Base-by-base conservation (phyloP, 768 basidiomycete species). In the Pulveroboletus frians region DNA sequence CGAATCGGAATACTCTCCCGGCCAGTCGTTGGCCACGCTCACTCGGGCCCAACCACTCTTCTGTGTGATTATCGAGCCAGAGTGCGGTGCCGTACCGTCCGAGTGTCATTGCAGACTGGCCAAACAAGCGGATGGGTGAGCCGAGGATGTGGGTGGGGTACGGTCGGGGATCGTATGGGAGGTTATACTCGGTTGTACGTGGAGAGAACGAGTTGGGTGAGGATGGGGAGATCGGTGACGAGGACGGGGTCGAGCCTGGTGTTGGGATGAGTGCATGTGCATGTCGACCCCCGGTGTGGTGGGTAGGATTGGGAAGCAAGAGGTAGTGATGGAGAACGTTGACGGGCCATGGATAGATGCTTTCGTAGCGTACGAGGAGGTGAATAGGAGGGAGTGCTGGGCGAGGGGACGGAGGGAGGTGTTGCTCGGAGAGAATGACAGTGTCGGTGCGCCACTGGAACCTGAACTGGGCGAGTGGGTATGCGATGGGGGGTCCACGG, bases 321-420 rank as follows among this genome's bases (percentile, higher is more conserved):
- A 73, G 59, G 59, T 76, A 84, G 61, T 82, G 79, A 55, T 85
- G 81, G n/a, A 86, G 70, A 21, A 80, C 65, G 62, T 88, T 85
- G 52, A 81, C 75, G 0, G 84, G 81, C 84, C 84, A 85, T 3
- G 83, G 83, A 51, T 76, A 79, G 46, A 68, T 71, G 59, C 76
- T 80, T 11, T 74, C 76, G 56, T 79, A 86, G 14, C 85, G 81
- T 17, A 85, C 60, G 37, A 81, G 69, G 15, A 85, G 63, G 53
- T 74, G 75, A 47, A 86, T 70, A 0, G 71, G 66, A 1, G 4
- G 32, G 1, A 32, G 31, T 15, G 4, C 0, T 66, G 62, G 39
- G 57, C 15, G 1, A 21, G 9, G 3, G 6, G 38, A 35, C 5
- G 26, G 20, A 10, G 34, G 27, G 0, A 43, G 0, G 11, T 44